Evolutionary conservation across 1,284 basidiomycete genomes (phyloP).

Genomic region (Cryptococcus sp.): DNA sequence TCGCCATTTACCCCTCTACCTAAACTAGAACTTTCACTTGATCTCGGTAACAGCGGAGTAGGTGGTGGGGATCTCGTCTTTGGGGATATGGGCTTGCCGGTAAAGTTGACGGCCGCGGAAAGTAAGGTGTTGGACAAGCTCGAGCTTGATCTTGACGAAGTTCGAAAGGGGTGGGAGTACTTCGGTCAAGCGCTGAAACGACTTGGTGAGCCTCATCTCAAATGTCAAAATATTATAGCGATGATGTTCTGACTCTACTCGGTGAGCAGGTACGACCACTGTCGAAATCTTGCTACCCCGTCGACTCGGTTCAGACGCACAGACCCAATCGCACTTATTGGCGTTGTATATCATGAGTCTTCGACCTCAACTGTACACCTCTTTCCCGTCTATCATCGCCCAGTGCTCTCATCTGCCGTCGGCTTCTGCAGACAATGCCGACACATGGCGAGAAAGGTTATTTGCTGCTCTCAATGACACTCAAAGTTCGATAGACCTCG

Average conservation of each 20-base stretch:
- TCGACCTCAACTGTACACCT: constrained; percentile 21
- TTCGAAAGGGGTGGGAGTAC: constrained; percentile 34
- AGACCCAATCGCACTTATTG: constrained; percentile 30
- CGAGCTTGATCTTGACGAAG: constrained; percentile 27
- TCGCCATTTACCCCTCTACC: constrained; percentile 4
- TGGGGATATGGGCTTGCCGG: constrained; percentile 29
- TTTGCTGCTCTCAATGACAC: constrained; percentile 18
- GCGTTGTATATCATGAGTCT: constrained; percentile 29
- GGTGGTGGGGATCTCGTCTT: constrained; percentile 21
- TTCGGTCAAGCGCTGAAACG: constrained; percentile 35
- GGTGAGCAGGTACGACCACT: constrained; percentile 25
- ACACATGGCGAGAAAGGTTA: constrained; percentile 23
- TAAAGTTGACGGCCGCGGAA: constrained; percentile 27
- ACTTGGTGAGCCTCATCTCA: constrained; percentile 27
- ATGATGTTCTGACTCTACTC: constrained; percentile 6
- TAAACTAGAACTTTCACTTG: constrained; percentile 13
- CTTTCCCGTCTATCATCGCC: constrained; percentile 31
- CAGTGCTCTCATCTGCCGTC: constrained; percentile 6
- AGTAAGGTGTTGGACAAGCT: constrained; percentile 25
- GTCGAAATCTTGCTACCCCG: constrained; percentile 38
- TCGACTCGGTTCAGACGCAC: constrained; percentile 17
- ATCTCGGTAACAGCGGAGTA: constrained; percentile 3
- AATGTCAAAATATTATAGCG: neutral
- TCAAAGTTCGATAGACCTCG: constrained; percentile 26
- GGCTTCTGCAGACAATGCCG: constrained; percentile 2